A percentile compares a stretch with the other conserved stretches of the same genome.
phyloP scores from a whole-genome alignment of 2,329 filamentous ascomycete genomes.

The Escovopsis sp. region DNA sequence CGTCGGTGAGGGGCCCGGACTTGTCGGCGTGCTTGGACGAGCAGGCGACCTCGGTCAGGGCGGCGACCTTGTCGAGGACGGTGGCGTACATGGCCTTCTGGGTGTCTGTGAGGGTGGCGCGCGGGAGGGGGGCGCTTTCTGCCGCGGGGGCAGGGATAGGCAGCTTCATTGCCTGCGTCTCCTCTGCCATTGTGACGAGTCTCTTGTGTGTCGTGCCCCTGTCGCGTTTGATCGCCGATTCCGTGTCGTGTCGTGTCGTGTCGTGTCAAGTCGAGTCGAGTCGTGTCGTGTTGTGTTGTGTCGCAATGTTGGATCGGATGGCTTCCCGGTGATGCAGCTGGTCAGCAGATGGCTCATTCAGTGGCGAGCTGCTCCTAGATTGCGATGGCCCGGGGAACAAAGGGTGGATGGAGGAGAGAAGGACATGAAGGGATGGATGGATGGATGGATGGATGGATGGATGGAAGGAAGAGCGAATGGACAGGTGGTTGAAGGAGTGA shows the following conservation, averaged over 20 bases:
- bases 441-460: too few species aligned
- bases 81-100: slow-evolving; percentile 70
- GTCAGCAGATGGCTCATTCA: too few species aligned
- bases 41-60: slow-evolving; percentile 50
- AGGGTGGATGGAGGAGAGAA: too few species aligned
- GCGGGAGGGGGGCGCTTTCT: slow-evolving; percentile 39
- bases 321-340: too few species aligned
- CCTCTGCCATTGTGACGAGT: slow-evolving; percentile 1
- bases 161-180: slow-evolving; percentile 1
- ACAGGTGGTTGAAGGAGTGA: too few species aligned
- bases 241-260: not conserved
- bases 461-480: too few species aligned
- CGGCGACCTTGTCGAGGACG: slow-evolving; percentile 54
- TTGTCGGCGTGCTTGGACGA: slow-evolving; percentile 43
- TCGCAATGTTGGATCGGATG: too few species aligned
- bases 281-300: not conserved
- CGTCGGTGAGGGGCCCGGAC: slow-evolving; percentile 54
- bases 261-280: not conserved
- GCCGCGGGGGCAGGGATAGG: slow-evolving; percentile 30
- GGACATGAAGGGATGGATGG: too few species aligned
- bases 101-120: slow-evolving; percentile 52
- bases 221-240: not conserved
- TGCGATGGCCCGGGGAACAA: too few species aligned
- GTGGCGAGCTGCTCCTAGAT: too few species aligned
- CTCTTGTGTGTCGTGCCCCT: not conserved